A percentile compares a stretch with the other conserved stretches of the same genome.
phyloP scores from a whole-genome alignment of 352 stramenopile genomes.

The Globisporangium ultimum region DNA sequence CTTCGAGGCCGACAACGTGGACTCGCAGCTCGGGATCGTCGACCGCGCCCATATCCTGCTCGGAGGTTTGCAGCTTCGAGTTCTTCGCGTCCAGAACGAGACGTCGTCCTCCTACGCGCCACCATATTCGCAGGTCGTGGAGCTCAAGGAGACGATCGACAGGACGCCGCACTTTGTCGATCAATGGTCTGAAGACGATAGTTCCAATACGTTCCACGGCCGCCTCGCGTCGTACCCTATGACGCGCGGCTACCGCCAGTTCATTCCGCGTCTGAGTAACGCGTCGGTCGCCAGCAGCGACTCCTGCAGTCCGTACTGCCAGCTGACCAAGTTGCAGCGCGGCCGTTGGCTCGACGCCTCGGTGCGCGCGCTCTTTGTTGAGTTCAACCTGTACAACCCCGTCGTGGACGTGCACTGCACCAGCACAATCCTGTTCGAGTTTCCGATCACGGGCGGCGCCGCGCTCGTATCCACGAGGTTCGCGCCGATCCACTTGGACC shows the following conservation, averaged over 20 bases:
- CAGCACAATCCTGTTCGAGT: constrained; percentile 55
- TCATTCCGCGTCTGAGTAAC: constrained; percentile 17
- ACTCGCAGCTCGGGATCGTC: constrained; percentile 49
- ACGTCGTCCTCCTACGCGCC: constrained; percentile 37
- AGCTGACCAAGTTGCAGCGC: constrained; percentile 30
- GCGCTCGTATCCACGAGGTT: constrained; percentile 28
- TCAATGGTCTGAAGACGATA: constrained; percentile 19
- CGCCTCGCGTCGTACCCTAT: constrained; percentile 33
- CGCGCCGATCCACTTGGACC: constrained; percentile 43
- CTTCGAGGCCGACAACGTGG: constrained; percentile 34
- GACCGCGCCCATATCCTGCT: constrained; percentile 50
- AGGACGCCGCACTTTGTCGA: constrained; percentile 19
- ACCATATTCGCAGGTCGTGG: constrained; percentile 21
- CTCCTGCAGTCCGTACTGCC: constrained; percentile 31
- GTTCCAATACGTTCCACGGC: constrained; percentile 17
- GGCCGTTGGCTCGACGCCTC: constrained; percentile 49
- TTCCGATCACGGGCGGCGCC: constrained; percentile 29
- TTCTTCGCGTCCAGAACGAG: constrained; percentile 36
- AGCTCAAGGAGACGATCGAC: constrained; percentile 20
- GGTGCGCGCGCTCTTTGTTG: constrained; percentile 41
- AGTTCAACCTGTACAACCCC: constrained; percentile 70
- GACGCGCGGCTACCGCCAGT: constrained; percentile 16
- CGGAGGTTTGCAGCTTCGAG: constrained; percentile 48
- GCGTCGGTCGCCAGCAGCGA: constrained; percentile 1
- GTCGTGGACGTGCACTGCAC: constrained; percentile 43